Conservation (phyloP, 169 alveolate species). For the Besnoitia besnoiti region DNA sequence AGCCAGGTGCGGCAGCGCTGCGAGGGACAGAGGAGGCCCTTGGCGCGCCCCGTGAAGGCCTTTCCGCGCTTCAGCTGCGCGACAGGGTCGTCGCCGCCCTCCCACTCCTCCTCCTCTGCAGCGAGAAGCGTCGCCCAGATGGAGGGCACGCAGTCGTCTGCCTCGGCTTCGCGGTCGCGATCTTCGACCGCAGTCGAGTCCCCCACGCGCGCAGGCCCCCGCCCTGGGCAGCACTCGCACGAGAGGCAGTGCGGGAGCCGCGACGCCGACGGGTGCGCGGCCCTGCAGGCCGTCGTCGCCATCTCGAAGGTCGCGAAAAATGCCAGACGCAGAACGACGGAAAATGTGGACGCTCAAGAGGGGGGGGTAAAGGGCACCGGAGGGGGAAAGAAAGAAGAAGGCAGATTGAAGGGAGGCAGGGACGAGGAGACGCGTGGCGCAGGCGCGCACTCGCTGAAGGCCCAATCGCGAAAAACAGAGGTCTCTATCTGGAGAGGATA, state of each 20-base stretch:
- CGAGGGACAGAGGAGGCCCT: background rate
- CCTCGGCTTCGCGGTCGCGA: background rate
- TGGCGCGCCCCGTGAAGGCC: background rate
- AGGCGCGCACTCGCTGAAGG: no score
- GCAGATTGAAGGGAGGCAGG: background rate
- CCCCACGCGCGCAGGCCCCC: background rate
- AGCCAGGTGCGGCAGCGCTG: constrained; percentile 33
- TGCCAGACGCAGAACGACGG: no score
- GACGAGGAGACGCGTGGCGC: background rate
- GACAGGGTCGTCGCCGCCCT: background rate
- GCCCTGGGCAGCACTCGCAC: background rate
- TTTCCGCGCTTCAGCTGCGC: background rate
- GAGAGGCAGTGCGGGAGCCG: constrained; percentile 1
- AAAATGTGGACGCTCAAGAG: no score
- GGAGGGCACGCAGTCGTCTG: background rate
- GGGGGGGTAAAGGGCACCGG: background rate
- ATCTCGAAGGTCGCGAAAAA: no score
- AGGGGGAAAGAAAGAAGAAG: background rate
- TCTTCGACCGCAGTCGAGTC: no score
- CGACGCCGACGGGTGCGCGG: background rate
- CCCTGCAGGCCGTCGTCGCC: background rate
- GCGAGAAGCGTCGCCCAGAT: background rate
- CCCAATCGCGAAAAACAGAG: no score
- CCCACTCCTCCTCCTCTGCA: background rate
- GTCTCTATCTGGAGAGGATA: no score